Evolutionary conservation across 306 rosid species (phyloP), one percentile per base, ranked within the genome.

Genomic region (Benincasa hispida): DNA sequence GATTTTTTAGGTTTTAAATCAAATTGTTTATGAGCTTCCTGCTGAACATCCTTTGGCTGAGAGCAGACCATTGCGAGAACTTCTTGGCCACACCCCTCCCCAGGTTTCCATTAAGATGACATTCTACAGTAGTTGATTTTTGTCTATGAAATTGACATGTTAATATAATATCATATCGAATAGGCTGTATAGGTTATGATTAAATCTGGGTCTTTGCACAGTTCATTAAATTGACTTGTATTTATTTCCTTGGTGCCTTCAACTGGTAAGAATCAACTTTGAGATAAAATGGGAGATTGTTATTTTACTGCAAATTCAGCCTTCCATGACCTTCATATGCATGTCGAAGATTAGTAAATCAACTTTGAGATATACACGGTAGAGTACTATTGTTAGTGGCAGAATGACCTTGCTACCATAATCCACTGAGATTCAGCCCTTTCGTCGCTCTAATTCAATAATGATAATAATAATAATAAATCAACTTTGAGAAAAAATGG

Each of bases 21-120:
- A 94, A 92, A 94, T 94, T 75, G 97, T 94, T 6, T 88, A 81
- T 41, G 98, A 94, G 83, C 99, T 94, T 89, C 99, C 99, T 53
- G 88, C 98, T 68, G 98, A 94, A 84, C 99, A 94, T 84, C 99
- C 99, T 83, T 86, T 94, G 77, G 90, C 99, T 68, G 98, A 92
- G 81, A 92, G 95, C 88, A 87, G 90, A 88, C 99, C 99, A 37
- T 89, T 94, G 34, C 98, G 91, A 6, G 99, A 94, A 78, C 99
- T 92, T 84, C 99, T 94, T 74, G 99, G 99, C 32, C 99, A 94
- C 84, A 94, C 99, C 18, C 99, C 99, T 3, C 92, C 93, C 51
- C 99, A 94, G 98, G 99, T 93, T 74, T 18, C 74, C 56, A 63
- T 56, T 82, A 75, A 24, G 54, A 51, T 76, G 77, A 32, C 70